phyloP scores from a whole-genome alignment of 139 green algal species.

The Chlamydomonas schloesseri region DNA sequence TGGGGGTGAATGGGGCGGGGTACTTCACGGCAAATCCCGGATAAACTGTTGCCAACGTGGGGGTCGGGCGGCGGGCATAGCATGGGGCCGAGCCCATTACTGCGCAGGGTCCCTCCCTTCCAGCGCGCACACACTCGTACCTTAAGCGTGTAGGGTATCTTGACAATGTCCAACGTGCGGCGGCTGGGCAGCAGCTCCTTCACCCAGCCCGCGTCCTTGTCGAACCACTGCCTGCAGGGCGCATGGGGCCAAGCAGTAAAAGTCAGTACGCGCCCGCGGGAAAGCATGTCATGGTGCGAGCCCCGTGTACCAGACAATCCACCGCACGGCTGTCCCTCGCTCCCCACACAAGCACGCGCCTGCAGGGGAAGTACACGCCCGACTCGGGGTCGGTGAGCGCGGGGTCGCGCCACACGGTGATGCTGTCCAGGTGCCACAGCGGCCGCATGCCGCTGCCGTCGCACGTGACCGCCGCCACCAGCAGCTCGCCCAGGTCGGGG shows the following conservation, averaged over 20 bases:
- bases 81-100: no score
- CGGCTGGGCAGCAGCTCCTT: constrained; percentile 57
- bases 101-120: no score
- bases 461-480: constrained; percentile 36
- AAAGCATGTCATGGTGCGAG: no score
- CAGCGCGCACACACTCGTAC: background rate
- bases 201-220: constrained; percentile 48
- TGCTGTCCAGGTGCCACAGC: constrained; percentile 58
- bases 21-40: no score
- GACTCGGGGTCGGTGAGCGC: background rate
- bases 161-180: constrained; percentile 39
- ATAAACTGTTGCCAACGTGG: no score
- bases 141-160: constrained; percentile 25
- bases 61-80: no score
- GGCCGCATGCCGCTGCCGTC: constrained; percentile 47
- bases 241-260: no score
- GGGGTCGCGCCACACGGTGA: constrained; percentile 41
- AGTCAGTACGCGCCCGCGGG: no score
- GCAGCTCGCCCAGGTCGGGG: constrained; percentile 50
- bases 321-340: background rate
- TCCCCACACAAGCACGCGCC: background rate
- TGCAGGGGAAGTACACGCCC: constrained; percentile 57
- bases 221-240: constrained; percentile 49
- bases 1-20: no score
- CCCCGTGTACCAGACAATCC: no score